These are phyloP conservation scores for Cytospora paraplurivora DNA, from an alignment of 2,329 filamentous ascomycete genomes.

Conservation along the genomic window DNA sequence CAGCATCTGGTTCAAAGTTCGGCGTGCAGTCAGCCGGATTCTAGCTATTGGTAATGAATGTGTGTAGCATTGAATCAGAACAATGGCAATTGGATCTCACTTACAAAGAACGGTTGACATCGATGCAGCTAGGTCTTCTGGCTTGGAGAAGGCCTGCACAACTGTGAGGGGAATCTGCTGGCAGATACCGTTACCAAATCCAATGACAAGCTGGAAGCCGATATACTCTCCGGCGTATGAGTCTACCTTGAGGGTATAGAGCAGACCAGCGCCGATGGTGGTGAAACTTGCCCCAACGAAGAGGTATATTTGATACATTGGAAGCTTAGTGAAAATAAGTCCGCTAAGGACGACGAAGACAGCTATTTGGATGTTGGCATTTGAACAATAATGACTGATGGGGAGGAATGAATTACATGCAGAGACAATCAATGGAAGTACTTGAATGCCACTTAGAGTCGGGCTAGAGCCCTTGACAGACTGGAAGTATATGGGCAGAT, in stretches of 20 bases:
- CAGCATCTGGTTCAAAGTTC: too few relatives aligned
- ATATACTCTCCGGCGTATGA: conserved; percentile 42
- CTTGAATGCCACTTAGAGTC: not conserved
- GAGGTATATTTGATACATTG: conserved; percentile 33
- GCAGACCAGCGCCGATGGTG: conserved; percentile 38
- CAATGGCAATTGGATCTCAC: too few relatives aligned
- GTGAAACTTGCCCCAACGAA: conserved; percentile 41
- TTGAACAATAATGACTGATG: too few relatives aligned
- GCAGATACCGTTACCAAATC: conserved; percentile 2
- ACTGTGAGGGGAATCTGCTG: not conserved
- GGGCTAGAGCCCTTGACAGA: not conserved
- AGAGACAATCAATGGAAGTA: conserved; percentile 9
- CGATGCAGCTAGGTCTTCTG: not conserved
- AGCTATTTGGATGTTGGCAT: too few relatives aligned
- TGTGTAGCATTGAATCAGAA: too few relatives aligned
- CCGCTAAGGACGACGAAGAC: too few relatives aligned
- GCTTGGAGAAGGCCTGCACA: not conserved
- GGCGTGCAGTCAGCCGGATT: too few relatives aligned
- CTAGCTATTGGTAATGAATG: too few relatives aligned
- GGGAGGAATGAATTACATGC: too few relatives aligned
- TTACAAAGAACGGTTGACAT: not conserved
- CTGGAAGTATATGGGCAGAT: conserved; percentile 20
- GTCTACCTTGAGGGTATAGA: conserved; percentile 37
- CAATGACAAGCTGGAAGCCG: conserved; percentile 34
- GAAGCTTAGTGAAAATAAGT: too few relatives aligned